A percentile compares a stretch with the other conserved stretches of the same genome.
phyloP scores from a whole-genome alignment of 106 monocot species.

The Dioscorea alata region DNA sequence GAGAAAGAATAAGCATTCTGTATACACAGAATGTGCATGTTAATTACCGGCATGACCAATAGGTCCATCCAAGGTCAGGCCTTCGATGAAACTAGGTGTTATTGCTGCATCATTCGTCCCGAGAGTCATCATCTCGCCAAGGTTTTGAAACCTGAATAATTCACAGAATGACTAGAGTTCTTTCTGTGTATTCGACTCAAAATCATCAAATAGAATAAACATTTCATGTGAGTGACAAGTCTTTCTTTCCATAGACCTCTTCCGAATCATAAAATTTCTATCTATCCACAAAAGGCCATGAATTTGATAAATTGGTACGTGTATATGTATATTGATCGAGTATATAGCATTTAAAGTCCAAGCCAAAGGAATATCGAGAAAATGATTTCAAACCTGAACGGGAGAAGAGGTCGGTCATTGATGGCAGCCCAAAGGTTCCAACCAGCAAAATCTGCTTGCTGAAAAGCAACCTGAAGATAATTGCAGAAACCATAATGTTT shows the following conservation, averaged over 20 bases:
- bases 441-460: conserved; percentile 93
- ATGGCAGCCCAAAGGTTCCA: conserved; percentile 99
- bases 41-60: conserved; percentile 72
- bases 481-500: neutral
- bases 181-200: too few species aligned
- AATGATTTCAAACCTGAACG: conserved; percentile 58
- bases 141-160: conserved; percentile 74
- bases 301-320: neutral
- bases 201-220: neutral
- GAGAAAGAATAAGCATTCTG: too few species aligned
- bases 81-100: conserved; percentile 79
- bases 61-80: conserved; percentile 88
- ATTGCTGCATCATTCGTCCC: conserved; percentile 79
- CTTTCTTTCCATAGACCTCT: neutral
- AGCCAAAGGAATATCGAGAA: neutral
- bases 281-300: neutral
- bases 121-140: conserved; percentile 98
- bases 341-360: too few species aligned
- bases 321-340: too few species aligned
- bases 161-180: too few species aligned
- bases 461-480: conserved; percentile 76
- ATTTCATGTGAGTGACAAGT: neutral
- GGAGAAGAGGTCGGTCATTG: conserved; percentile 84
- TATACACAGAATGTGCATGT: neutral
- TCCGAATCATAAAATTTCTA: neutral